phyloP scores from a whole-genome alignment of 768 basidiomycete species.

The Cytidiella melzeri region DNA sequence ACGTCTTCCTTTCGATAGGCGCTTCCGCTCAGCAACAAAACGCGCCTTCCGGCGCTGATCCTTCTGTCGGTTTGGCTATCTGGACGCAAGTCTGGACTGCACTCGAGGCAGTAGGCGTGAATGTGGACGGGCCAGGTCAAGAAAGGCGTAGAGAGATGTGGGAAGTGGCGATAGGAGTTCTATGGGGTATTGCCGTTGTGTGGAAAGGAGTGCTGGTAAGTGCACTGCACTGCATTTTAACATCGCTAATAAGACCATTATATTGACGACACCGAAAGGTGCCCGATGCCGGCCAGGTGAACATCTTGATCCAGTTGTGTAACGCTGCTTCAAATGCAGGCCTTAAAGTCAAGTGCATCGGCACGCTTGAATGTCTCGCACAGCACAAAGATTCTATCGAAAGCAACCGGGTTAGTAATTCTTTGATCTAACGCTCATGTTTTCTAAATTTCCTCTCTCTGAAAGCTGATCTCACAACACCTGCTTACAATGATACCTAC shows the following conservation, averaged over 20 bases:
- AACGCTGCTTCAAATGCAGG: constrained; percentile 46
- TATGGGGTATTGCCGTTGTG: constrained; percentile 82
- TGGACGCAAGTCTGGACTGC: constrained; percentile 68
- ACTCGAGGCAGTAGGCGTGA: constrained; percentile 51
- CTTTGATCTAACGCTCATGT: neutral
- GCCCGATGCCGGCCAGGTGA: constrained; percentile 55
- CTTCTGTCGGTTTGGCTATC: constrained; percentile 42
- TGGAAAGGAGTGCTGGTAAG: constrained; percentile 64
- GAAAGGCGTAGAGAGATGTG: constrained; percentile 72
- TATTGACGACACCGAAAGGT: constrained; percentile 23
- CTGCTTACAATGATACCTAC: constrained; percentile 59
- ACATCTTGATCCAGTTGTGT: constrained; percentile 61
- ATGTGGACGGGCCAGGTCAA: constrained; percentile 50
- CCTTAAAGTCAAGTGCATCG: constrained; percentile 73
- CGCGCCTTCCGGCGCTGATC: constrained; percentile 34
- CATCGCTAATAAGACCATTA: neutral
- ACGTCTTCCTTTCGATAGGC: constrained; percentile 74
- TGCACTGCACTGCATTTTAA: neutral
- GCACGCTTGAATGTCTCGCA: constrained; percentile 81
- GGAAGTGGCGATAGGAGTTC: constrained; percentile 72
- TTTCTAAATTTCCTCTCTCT: neutral
- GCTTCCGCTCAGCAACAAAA: constrained; percentile 27
- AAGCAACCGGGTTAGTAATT: constrained; percentile 44
- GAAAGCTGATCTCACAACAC: constrained; percentile 57
- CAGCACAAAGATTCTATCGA: constrained; percentile 57